These are phyloP conservation scores for Jackrogersella minutella DNA, from an alignment of 495 filamentous ascomycete genomes.

Conservation along the genomic window DNA sequence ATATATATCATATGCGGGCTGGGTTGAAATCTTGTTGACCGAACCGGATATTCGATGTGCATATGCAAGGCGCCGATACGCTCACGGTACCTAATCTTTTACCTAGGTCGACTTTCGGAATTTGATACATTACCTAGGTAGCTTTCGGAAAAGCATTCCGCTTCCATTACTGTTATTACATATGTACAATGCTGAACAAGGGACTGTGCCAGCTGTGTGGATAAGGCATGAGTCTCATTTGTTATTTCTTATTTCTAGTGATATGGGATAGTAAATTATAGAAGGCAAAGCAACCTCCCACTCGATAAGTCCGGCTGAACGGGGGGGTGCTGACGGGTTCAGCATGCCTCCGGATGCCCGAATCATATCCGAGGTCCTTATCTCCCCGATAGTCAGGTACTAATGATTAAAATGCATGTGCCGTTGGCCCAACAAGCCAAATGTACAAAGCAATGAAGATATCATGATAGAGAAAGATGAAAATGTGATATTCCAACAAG, in stretches of 20 bases:
- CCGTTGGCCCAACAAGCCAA: neutral
- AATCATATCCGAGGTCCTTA: conserved; percentile 10
- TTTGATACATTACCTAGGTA: no score
- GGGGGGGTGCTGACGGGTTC: no score
- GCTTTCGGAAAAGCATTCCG: no score
- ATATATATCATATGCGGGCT: neutral
- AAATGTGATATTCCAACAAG: neutral
- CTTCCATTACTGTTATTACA: neutral
- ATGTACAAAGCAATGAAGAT: neutral
- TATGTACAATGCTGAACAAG: neutral
- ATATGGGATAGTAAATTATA: no score
- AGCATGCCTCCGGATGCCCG: neutral
- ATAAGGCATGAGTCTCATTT: neutral
- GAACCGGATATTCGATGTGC: neutral
- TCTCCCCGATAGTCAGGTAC: neutral
- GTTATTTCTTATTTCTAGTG: neutral
- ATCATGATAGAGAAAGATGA: neutral
- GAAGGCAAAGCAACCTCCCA: neutral
- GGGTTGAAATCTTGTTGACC: neutral
- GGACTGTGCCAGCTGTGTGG: no score
- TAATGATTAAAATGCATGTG: neutral
- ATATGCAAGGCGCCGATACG: neutral
- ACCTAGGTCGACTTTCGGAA: neutral
- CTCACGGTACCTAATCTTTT: no score
- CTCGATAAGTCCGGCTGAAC: conserved; percentile 9